These are phyloP conservation scores for Diatrype stigma DNA, from an alignment of 2,329 filamentous ascomycete species.

Conservation along the genomic window DNA sequence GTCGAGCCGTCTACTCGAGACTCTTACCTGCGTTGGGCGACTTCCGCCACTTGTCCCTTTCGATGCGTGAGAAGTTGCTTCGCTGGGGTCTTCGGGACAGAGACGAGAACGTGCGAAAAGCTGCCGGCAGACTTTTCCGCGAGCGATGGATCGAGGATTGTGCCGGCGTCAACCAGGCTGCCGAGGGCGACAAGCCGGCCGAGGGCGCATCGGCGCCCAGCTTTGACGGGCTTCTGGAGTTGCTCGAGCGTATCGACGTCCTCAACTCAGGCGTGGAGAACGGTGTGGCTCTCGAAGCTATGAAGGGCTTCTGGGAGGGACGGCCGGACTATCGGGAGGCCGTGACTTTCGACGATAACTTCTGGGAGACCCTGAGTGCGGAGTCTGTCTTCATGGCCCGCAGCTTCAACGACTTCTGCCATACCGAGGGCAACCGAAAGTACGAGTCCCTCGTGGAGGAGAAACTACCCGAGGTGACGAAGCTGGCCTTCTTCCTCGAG, in stretches of 20 bases:
- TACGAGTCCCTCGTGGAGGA: constrained; percentile 77
- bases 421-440: constrained; percentile 66
- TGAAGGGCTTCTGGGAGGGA: constrained; percentile 95
- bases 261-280: constrained; percentile 85
- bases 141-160: constrained; percentile 99
- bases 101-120: constrained; percentile 91
- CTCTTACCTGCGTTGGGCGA: constrained; percentile 86
- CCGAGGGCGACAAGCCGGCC: constrained; percentile 51
- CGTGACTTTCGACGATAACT: constrained; percentile 66
- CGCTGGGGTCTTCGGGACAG: constrained; percentile 92
- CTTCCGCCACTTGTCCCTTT: constrained; percentile 87
- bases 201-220: constrained; percentile 61
- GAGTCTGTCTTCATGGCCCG: constrained; percentile 87
- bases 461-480: constrained; percentile 92
- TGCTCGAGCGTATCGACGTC: constrained; percentile 90
- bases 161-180: constrained; percentile 61
- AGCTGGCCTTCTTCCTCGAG: constrained; percentile 81
- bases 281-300: constrained; percentile 87
- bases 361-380: constrained; percentile 77
- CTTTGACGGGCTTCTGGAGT: constrained; percentile 79
- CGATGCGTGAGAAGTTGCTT: constrained; percentile 91
- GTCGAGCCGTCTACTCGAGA: constrained; percentile 80
- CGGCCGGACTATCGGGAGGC: constrained; percentile 76
- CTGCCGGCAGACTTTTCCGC: constrained; percentile 82
- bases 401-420: constrained; percentile 92